These are phyloP conservation scores for Leccinum pellstonianum DNA, from an alignment of 768 basidiomycete genomes.

Conservation along the genomic window DNA sequence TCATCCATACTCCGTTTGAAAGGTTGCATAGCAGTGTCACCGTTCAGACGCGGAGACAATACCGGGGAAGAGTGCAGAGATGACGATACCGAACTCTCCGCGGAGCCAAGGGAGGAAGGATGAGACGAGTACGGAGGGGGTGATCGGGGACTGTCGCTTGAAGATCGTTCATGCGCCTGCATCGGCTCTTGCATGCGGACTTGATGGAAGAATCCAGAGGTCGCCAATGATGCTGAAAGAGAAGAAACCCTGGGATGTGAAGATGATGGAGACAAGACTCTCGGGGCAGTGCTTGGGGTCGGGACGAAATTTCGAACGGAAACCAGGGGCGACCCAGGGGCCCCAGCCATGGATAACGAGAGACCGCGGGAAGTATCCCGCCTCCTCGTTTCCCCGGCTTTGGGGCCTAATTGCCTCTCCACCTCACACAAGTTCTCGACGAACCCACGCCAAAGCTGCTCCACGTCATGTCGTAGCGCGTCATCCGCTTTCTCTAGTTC, in stretches of 20 bases:
- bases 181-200: constrained; percentile 36
- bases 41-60: constrained; percentile 24
- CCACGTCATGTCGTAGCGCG: constrained; percentile 54
- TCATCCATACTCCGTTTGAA: constrained; percentile 49
- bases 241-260: constrained; percentile 50
- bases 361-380: constrained; percentile 25
- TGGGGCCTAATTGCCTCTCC: constrained; percentile 38
- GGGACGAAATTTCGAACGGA: constrained; percentile 60
- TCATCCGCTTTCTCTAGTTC: constrained; percentile 58
- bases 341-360: constrained; percentile 20
- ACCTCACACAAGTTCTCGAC: constrained; percentile 45
- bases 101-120: constrained; percentile 32
- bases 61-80: constrained; percentile 16
- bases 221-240: constrained; percentile 68
- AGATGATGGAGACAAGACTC: constrained; percentile 38
- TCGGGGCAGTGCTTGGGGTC: constrained; percentile 34
- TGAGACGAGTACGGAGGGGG: constrained; percentile 39
- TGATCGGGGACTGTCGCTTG: constrained; percentile 24
- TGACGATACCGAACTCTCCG: constrained; percentile 22
- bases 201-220: constrained; percentile 52
- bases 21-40: constrained; percentile 33
- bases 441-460: constrained; percentile 62
- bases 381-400: constrained; percentile 14
- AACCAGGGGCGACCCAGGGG: constrained; percentile 35
- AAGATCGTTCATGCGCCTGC: constrained; percentile 15